phyloP scores from a whole-genome alignment of 257 asterid species.

The Solanum pimpinellifolium region DNA sequence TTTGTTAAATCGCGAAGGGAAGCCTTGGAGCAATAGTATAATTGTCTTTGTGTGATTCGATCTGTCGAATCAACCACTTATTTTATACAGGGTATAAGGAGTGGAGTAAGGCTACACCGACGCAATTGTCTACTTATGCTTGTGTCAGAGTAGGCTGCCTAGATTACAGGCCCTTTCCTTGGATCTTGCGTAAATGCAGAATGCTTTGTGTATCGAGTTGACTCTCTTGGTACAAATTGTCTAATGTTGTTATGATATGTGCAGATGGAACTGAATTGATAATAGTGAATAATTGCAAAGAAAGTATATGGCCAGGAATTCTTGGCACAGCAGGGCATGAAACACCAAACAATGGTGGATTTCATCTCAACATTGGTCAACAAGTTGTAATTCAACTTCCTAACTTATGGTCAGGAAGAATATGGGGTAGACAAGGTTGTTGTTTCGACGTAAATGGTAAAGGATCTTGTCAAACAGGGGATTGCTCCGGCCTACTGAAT shows the following conservation, averaged over 20 bases:
- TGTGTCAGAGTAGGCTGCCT: not conserved
- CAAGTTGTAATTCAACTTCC: slow-evolving; percentile 35
- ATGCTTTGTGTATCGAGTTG: not conserved
- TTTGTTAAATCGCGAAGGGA: not conserved
- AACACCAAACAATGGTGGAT: slow-evolving; percentile 48
- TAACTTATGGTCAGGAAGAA: slow-evolving; percentile 66
- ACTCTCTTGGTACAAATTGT: not conserved
- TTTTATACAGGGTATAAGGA: not conserved
- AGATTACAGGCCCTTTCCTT: not conserved
- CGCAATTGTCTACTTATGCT: not conserved
- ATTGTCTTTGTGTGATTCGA: not conserved
- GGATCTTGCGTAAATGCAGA: not conserved
- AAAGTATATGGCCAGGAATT: slow-evolving; percentile 67
- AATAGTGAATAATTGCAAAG: slow-evolving; percentile 59
- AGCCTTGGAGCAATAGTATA: not conserved
- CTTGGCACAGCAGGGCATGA: slow-evolving; percentile 50
- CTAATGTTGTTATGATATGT: not conserved
- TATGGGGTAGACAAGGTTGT: slow-evolving; percentile 82
- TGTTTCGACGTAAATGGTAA: slow-evolving; percentile 32
- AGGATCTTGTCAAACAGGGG: slow-evolving; percentile 74
- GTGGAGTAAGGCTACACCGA: not conserved
- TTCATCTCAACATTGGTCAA: slow-evolving; percentile 33
- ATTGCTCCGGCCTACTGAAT: slow-evolving; percentile 45
- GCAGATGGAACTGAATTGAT: slow-evolving; percentile 54
- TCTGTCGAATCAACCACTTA: not conserved